These are phyloP conservation scores for Fusarium sterilihyphosum DNA, from an alignment of 2,329 filamentous ascomycete genomes.

Conservation along the genomic window DNA sequence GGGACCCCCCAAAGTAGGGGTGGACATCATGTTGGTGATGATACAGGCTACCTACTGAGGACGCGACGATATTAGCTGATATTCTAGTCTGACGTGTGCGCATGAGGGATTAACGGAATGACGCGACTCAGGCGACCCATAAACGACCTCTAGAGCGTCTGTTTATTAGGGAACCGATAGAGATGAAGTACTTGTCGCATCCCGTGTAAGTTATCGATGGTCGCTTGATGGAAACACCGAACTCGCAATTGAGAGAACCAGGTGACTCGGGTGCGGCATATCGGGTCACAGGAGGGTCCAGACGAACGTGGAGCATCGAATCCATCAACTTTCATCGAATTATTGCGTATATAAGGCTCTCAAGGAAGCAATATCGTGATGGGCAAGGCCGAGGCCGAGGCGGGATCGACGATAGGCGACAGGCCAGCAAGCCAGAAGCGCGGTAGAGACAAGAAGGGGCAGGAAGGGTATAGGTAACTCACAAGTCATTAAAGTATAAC, in stretches of 20 bases:
- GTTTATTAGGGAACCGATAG: slow-evolving; percentile 39
- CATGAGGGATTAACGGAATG: slow-evolving; percentile 34
- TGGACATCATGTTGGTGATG: slow-evolving; percentile 71
- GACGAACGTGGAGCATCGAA: slow-evolving; percentile 47
- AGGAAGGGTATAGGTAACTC: slow-evolving; percentile 51
- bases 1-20: slow-evolving; percentile 68
- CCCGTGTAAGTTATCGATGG: slow-evolving; percentile 54
- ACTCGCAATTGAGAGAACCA: slow-evolving; percentile 55
- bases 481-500: slow-evolving; percentile 62
- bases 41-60: slow-evolving; percentile 64
- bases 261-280: slow-evolving; percentile 32
- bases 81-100: slow-evolving; percentile 19
- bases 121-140: slow-evolving; percentile 45
- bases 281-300: slow-evolving; percentile 43
- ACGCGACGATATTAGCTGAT: slow-evolving; percentile 50
- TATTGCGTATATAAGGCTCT: slow-evolving; percentile 38
- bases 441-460: slow-evolving; percentile 39
- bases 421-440: slow-evolving; percentile 48
- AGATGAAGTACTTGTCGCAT: slow-evolving; percentile 57
- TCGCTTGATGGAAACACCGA: slow-evolving; percentile 57
- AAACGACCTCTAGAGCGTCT: slow-evolving; percentile 32
- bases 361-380: slow-evolving; percentile 49
- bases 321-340: slow-evolving; percentile 48
- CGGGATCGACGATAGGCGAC: slow-evolving; percentile 52
- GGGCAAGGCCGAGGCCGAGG: slow-evolving; percentile 46